These are phyloP conservation scores for Exophiala spinifera DNA, from an alignment of 2,329 filamentous ascomycete genomes.

Conservation along the genomic window DNA sequence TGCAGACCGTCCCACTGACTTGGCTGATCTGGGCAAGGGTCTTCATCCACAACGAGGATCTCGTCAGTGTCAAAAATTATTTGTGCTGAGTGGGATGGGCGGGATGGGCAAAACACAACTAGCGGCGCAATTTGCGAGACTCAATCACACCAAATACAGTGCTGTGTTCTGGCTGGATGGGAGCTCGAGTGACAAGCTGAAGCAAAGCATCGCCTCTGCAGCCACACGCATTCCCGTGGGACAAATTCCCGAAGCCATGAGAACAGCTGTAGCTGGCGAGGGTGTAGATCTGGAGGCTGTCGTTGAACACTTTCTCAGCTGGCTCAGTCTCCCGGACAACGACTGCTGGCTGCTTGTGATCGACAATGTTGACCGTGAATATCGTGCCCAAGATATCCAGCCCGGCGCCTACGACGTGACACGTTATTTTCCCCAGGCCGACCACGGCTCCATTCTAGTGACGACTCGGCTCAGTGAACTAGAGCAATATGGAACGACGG, in stretches of 20 bases:
- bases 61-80: no score
- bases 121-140: constrained; percentile 37
- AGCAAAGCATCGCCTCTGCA: constrained; percentile 31
- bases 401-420: constrained; percentile 15
- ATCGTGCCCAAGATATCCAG: no score
- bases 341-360: constrained; percentile 28
- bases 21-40: no score
- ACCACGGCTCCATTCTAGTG: constrained; percentile 26
- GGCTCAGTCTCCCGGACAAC: no score
- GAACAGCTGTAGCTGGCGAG: no score
- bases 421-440: constrained; percentile 17
- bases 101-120: constrained; percentile 50
- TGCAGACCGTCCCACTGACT: no score
- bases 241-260: no score
- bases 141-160: constrained; percentile 37
- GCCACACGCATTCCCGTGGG: constrained; percentile 1
- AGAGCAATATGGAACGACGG: no score
- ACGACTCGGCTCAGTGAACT: constrained; percentile 29
- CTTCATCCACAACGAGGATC: no score
- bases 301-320: no score
- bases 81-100: constrained; percentile 41
- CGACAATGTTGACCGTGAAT: constrained; percentile 30
- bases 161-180: constrained; percentile 47
- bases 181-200: constrained; percentile 37
- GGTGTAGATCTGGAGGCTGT: constrained; percentile 13